Base-by-base conservation (phyloP, 306 rosid genomes). In the Calophaca sinica region DNA sequence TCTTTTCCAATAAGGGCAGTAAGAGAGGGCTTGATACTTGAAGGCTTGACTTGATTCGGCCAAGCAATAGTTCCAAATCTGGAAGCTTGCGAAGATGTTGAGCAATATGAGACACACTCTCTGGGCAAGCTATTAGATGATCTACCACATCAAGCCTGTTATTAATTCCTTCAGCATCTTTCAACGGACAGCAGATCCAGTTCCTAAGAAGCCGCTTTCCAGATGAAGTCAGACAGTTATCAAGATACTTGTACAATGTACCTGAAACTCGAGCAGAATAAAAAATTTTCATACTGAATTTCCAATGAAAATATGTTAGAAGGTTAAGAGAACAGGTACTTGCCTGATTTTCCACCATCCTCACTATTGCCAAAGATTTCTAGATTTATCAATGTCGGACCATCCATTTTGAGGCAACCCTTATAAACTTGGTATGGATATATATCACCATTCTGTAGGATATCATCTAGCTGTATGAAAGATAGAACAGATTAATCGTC, bases 321-420 rank as follows among this genome's bases (percentile, higher is more conserved):
- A 70, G 42, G 3, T 62, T 66, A 39, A 61, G 9, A 38, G 72
- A 80, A 77, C 57, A 59, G 60, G 68, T n/a, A 79, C 94, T 79
- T 83, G 80, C 98, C 97, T 83, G 93, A 83, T 75, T 81, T 80
- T 46, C 96, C 90, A 77, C 97, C 98, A 73, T 94, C 96, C 31
- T 86, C 96, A 68, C 81, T 94, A 80, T 94, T 94, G 62, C 78
- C 84, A 82, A 94, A 94, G 54, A 94, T 87, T 86, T 94, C 98
- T 62, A 94, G 93, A 88, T 94, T 94, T 62, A 87, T 79, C 83
- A 91, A 86, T 15, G 98, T 94, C 71, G 93, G 97, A 62, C 98
- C 98, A 82, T 94, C 98, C 91, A 94, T 91, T 89, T 88, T 91
- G 78, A 94, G 93, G 86, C 89, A 94, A 68, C 96, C 93, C 65